phyloP scores from a whole-genome alignment of 2,329 filamentous ascomycete species.

The Diplodia sapinea region DNA sequence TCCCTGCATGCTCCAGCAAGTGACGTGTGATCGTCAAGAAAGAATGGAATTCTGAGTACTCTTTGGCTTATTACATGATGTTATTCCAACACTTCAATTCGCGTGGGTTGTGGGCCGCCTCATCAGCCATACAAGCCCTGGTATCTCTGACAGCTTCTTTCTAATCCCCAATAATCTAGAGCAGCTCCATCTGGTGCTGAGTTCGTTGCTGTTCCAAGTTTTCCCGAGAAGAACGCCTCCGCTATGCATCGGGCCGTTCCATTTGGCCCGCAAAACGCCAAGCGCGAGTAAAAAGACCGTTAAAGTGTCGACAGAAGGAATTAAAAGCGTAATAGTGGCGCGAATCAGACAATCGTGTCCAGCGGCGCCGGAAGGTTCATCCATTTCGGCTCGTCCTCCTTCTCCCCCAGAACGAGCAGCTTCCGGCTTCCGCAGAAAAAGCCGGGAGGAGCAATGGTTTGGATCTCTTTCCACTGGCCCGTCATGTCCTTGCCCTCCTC shows the following conservation, averaged over 20 bases:
- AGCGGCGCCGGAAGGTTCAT: constrained; percentile 40
- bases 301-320: not conserved
- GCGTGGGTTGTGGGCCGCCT: constrained; percentile 20
- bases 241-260: constrained; percentile 1
- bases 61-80: constrained; percentile 10
- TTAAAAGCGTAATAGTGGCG: not conserved
- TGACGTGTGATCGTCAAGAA: constrained; percentile 2
- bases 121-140: constrained; percentile 8
- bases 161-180: not conserved
- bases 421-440: constrained; percentile 64
- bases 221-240: constrained; percentile 13
- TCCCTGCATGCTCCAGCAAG: constrained; percentile 8
- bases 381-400: constrained; percentile 44
- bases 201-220: not conserved
- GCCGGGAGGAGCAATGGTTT: constrained; percentile 61
- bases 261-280: constrained; percentile 24
- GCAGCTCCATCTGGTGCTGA: not conserved
- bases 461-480: constrained; percentile 49
- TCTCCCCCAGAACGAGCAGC: constrained; percentile 56
- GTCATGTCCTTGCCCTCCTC: constrained; percentile 38
- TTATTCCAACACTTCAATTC: not conserved
- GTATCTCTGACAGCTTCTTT: constrained; percentile 11
- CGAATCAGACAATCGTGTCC: constrained; percentile 20
- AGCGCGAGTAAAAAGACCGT: not conserved
- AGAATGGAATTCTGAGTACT: constrained; percentile 7